phyloP scores from a whole-genome alignment of 306 rosid genomes.

The Quercus glauca region DNA sequence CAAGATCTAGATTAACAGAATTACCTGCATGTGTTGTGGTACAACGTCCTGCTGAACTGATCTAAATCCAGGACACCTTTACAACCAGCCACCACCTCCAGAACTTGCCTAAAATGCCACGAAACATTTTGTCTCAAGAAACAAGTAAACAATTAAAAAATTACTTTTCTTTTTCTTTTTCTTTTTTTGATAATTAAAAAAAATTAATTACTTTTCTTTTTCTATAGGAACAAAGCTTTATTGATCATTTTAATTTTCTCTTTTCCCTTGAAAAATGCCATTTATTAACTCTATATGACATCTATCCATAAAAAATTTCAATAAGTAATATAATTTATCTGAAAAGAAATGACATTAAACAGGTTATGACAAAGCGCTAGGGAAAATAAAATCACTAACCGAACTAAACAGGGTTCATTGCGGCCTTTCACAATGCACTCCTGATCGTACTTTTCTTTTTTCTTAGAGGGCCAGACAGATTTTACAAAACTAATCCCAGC shows the following conservation, averaged over 20 bases:
- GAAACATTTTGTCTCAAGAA: conserved; percentile 18
- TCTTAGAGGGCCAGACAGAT: conserved; percentile 78
- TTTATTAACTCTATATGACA: neutral
- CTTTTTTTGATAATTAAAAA: too few species aligned
- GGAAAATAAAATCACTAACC: conserved; percentile 38
- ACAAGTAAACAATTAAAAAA: neutral
- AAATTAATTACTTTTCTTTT: neutral
- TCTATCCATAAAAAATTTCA: neutral
- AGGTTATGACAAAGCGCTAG: neutral
- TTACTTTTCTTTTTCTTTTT: neutral
- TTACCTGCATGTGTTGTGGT: conserved; percentile 93
- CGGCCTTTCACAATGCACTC: conserved; percentile 80
- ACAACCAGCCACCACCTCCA: conserved; percentile 91
- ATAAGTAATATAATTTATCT: neutral
- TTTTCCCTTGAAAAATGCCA: neutral
- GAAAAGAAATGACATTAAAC: conserved; percentile 1
- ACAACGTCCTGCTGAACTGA: conserved; percentile 66
- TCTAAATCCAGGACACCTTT: conserved; percentile 61
- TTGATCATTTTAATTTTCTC: neutral
- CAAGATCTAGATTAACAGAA: conserved; percentile 11
- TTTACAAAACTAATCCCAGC: conserved; percentile 81
- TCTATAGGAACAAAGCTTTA: neutral
- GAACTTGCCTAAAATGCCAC: conserved; percentile 70
- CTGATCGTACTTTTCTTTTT: conserved; percentile 88
- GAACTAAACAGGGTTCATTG: conserved; percentile 91